These are phyloP conservation scores for Aspergillus egyptiacus DNA, from an alignment of 495 filamentous ascomycete genomes.

Conservation along the genomic window DNA sequence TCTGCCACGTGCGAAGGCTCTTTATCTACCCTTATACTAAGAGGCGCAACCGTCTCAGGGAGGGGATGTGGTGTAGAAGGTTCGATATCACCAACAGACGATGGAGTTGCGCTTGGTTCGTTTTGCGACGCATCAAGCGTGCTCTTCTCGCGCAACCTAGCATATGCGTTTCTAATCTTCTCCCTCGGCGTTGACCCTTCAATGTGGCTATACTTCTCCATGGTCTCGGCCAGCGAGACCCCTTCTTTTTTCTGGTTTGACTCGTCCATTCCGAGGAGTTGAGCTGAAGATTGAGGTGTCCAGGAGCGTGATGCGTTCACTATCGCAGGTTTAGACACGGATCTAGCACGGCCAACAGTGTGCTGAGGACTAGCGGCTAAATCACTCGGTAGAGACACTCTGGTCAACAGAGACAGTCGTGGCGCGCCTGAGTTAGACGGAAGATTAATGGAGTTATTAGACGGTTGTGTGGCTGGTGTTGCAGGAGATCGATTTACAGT, in stretches of 20 bases:
- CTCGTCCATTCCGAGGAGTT: conserved; percentile 15
- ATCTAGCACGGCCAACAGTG: neutral
- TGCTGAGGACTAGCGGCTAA: neutral
- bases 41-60: conserved; percentile 30
- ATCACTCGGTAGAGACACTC: neutral
- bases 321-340: neutral
- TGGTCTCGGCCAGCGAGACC: conserved; percentile 15
- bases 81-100: conserved; percentile 40
- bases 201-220: conserved; percentile 27
- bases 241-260: conserved; percentile 12
- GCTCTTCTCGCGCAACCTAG: conserved; percentile 17
- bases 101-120: conserved; percentile 33
- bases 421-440: neutral
- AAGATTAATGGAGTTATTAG: neutral
- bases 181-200: conserved; percentile 28
- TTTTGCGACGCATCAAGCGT: conserved; percentile 7
- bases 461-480: neutral
- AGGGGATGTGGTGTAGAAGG: conserved; percentile 22
- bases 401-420: neutral
- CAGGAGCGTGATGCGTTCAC: neutral
- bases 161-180: conserved; percentile 28
- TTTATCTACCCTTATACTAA: conserved; percentile 34
- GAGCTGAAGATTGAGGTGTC: neutral
- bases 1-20: conserved; percentile 12
- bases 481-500: neutral